Evolutionary conservation across 495 filamentous ascomycete species (phyloP), one percentile per base, ranked within the genome.

Genomic region (Filosporella fistucella): DNA sequence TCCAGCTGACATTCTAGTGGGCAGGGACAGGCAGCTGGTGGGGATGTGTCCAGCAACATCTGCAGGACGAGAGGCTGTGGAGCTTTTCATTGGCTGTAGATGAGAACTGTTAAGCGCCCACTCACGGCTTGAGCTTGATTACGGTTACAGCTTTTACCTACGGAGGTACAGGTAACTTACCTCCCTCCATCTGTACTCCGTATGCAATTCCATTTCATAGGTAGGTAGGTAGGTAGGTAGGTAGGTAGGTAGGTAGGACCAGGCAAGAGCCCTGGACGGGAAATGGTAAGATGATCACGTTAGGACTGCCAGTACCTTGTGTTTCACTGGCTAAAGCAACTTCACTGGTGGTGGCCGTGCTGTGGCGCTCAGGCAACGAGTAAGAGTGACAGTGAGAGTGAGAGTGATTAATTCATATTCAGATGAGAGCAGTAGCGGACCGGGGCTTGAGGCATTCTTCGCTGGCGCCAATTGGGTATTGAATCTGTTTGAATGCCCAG

Each of bases 161-260:
- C 8, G n/a, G 16, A n/a, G 20, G 33, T 49, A 49, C 26, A 33
- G 37, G 47, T 9, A 42, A 18, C 8, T 34, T 45, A 20, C 8
- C 32, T 35, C 32, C 13, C 32, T 35, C 32, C 18, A 5, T 35
- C 13, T 14, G 4, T 6, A 4, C 13, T 6, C 32, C 4, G 13
- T 35, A 6, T n/a, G 13, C 5, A n/a, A 38, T 5, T 16, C 13
- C 6, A 38, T 5, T 38, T 4, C 35, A 38, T 7, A 21, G 10
- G 4, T 7, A 6, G 6, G 6, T 7, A 3, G 20, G 5, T 5
- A 22, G 4, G 4, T 38, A 4, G 35, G 17, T 38, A 4, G 35
- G 5, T 38, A 9, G 18, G 16, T n/a, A 6, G 18, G 18, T 7
- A 21, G 5, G 18, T 21, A 3, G 3, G 9, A 20, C 9, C 7